Conservation (phyloP, 2,329 filamentous ascomycete genomes). For the Delphinella strobiligena region DNA sequence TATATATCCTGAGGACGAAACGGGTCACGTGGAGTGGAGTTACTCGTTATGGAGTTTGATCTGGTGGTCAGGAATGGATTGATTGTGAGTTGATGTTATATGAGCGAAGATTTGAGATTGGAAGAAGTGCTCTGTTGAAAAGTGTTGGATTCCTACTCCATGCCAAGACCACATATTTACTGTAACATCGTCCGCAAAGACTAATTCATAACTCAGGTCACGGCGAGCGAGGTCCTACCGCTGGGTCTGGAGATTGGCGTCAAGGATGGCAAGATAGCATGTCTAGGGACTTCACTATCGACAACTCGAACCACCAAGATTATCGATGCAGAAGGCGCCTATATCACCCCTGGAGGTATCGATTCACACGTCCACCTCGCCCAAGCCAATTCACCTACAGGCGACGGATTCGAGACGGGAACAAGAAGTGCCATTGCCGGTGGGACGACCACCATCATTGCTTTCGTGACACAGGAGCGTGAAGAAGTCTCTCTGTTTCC, state of each 20-base stretch:
- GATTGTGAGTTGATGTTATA: slow-evolving; percentile 27
- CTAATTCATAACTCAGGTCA: slow-evolving; percentile 23
- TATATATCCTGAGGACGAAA: background rate
- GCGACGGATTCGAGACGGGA: slow-evolving; percentile 37
- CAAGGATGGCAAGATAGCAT: slow-evolving; percentile 32
- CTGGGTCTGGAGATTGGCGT: slow-evolving; percentile 36
- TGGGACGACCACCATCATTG: slow-evolving; percentile 46
- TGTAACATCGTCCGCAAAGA: background rate
- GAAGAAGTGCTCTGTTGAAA: too few species aligned
- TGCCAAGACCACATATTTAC: background rate
- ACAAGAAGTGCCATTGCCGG: slow-evolving; percentile 45
- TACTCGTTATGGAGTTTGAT: slow-evolving; percentile 23
- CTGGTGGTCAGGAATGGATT: slow-evolving; percentile 30
- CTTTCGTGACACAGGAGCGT: slow-evolving; percentile 45
- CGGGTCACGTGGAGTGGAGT: background rate
- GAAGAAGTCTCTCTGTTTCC: slow-evolving; percentile 32
- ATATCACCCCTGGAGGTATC: slow-evolving; percentile 36
- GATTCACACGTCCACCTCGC: slow-evolving; percentile 39
- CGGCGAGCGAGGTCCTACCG: slow-evolving; percentile 33
- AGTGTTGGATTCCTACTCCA: background rate
- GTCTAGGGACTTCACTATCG: slow-evolving; percentile 29
- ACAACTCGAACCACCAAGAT: slow-evolving; percentile 22
- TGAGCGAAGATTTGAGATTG: too few species aligned
- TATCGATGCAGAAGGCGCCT: slow-evolving; percentile 34
- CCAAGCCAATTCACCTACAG: slow-evolving; percentile 31